A percentile compares a stretch with the other conserved stretches of the same genome.
These are phyloP conservation scores for Wickerhamiella nectarea DNA, from an alignment of 805 yeast species.

Conservation along the genomic window DNA sequence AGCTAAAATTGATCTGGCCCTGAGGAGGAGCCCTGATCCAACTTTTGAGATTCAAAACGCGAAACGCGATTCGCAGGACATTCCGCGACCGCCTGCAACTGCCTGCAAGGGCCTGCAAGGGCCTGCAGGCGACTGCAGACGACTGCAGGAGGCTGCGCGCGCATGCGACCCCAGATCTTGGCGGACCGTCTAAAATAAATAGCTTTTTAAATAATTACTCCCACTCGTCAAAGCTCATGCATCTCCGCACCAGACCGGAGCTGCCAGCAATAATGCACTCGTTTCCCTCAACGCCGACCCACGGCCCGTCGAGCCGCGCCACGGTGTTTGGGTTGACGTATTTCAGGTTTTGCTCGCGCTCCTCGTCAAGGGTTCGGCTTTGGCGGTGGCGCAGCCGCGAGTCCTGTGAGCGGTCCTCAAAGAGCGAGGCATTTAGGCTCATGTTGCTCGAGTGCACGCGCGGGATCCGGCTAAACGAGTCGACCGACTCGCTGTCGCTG, in stretches of 20 bases:
- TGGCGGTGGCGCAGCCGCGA: constrained; percentile 19
- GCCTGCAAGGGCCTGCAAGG: too few species aligned
- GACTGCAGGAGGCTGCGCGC: too few species aligned
- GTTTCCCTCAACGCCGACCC: constrained; percentile 52
- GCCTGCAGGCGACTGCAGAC: too few species aligned
- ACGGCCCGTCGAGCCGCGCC: constrained; percentile 68
- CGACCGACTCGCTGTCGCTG: not conserved
- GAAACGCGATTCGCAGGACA: too few species aligned
- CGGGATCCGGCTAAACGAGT: constrained; percentile 4
- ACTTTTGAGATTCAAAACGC: too few species aligned
- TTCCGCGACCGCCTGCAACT: too few species aligned
- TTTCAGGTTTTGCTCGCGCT: constrained; percentile 53
- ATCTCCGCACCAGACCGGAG: constrained; percentile 29
- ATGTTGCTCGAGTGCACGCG: constrained; percentile 1
- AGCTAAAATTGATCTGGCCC: too few species aligned
- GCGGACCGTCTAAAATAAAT: too few species aligned
- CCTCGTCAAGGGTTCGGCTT: constrained; percentile 57
- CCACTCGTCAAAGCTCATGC: constrained; percentile 32
- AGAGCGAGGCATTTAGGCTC: not conserved
- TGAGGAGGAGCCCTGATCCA: too few species aligned
- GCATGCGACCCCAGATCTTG: too few species aligned
- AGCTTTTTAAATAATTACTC: constrained; percentile 20
- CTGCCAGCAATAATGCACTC: constrained; percentile 37
- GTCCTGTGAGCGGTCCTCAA: not conserved
- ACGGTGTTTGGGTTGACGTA: constrained; percentile 69